phyloP scores from a whole-genome alignment of 1,284 basidiomycete species.

The Psilocybe mexicana region DNA sequence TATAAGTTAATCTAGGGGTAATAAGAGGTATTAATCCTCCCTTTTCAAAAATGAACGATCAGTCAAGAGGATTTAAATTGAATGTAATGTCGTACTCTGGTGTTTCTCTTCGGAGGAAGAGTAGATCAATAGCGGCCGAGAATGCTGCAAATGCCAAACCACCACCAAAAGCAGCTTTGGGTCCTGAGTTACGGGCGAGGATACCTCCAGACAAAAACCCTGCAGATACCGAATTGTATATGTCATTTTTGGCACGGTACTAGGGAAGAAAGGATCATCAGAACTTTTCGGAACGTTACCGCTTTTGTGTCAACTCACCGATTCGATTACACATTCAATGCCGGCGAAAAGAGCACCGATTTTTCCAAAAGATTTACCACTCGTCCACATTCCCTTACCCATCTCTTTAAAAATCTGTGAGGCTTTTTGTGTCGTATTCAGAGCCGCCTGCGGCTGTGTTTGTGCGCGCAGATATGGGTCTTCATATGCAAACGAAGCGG shows the following conservation, averaged over 20 bases:
- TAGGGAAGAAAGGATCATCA: slow-evolving; percentile 33
- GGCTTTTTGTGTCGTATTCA: slow-evolving; percentile 77
- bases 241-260: slow-evolving; percentile 97
- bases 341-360: slow-evolving; percentile 94
- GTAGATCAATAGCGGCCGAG: slow-evolving; percentile 84
- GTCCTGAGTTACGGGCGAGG: slow-evolving; percentile 83
- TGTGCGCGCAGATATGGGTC: slow-evolving; percentile 83
- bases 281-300: background rate
- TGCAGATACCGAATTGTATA: slow-evolving; percentile 77
- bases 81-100: slow-evolving; percentile 64
- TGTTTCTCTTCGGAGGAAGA: slow-evolving; percentile 82
- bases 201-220: slow-evolving; percentile 80
- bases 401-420: slow-evolving; percentile 91
- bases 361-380: slow-evolving; percentile 92
- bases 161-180: slow-evolving; percentile 79
- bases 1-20: slow-evolving; percentile 29
- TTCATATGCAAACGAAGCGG: slow-evolving; percentile 92
- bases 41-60: slow-evolving; percentile 21
- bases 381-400: slow-evolving; percentile 90
- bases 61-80: background rate
- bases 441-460: slow-evolving; percentile 54
- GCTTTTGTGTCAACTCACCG: slow-evolving; percentile 60
- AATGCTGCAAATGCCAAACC: slow-evolving; percentile 90
- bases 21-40: slow-evolving; percentile 35
- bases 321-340: slow-evolving; percentile 95